phyloP scores from a whole-genome alignment of 257 asterid species.

The Parsonsia alboflavescens region DNA sequence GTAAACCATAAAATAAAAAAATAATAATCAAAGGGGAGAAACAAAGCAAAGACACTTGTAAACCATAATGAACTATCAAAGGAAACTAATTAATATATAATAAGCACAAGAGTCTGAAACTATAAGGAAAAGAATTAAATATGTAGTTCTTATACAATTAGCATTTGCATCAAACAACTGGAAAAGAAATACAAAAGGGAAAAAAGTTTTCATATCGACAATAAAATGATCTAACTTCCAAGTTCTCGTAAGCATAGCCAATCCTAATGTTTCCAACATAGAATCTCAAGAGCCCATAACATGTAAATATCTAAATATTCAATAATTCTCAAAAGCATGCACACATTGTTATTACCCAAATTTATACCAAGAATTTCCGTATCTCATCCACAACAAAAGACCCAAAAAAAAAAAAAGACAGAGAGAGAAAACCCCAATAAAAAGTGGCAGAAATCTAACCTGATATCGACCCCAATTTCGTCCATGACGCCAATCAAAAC shows the following conservation, averaged over 20 bases:
- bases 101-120: neutral
- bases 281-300: slow-evolving; percentile 5
- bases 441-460: slow-evolving; percentile 30
- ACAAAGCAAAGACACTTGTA: neutral
- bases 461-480: slow-evolving; percentile 41
- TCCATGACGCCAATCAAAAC: slow-evolving; percentile 22
- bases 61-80: neutral
- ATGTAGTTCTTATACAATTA: neutral
- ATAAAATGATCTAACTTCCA: neutral
- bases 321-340: neutral
- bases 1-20: neutral
- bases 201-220: neutral
- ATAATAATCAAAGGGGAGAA: too few species aligned
- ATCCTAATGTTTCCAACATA: neutral
- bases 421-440: neutral
- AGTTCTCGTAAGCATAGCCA: neutral
- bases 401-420: neutral
- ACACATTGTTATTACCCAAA: neutral
- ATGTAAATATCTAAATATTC: neutral
- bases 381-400: neutral
- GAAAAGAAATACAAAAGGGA: too few species aligned
- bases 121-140: neutral
- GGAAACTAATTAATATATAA: neutral
- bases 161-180: neutral
- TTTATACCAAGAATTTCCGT: neutral